Base-by-base conservation (phyloP, 169 alveolate genomes). In the Plasmodium falciparum region DNA sequence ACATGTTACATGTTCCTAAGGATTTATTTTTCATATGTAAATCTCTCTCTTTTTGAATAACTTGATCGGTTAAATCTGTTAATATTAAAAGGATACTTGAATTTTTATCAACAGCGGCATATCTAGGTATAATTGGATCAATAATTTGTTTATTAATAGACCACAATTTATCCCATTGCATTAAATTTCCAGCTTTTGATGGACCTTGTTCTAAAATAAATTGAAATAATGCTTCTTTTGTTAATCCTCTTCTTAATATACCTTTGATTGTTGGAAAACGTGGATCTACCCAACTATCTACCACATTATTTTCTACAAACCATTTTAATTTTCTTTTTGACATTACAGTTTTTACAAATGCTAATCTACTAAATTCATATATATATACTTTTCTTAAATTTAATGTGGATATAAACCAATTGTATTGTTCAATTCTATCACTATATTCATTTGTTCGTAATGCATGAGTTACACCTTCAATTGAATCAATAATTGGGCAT, bases 101-200 rank as follows among this genome's bases (percentile, higher is more conserved):
- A 17, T 74, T 62, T 61, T 80, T 88, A 33, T 94, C 97, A 54
- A 98, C 97, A 50, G 99, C 99, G 52, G 97, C 95, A 88, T 92
- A 98, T 88, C 99, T 96, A 50, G 99, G 99, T 17, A 97, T 98
- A 15, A 96, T 92, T 1, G 99, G 99, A 89, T 98, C 99, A 73
- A 98, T 97, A 39, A 95, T 88, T 85, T 97, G 97, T 91, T 98
- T 98, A 93, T 99, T 99, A 71, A 96, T 95, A 6, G 99, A 97
- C 99, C 99, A 99, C 1, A 99, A 94, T 90, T 98, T 98, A 93
- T 98, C 99, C 99, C 99, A 99, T 78, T 98, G 99, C 99, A 98
- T 98, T 88, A 98, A 93, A 73, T 97, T 97, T 29, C 98, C 98
- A 22, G 98, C 97, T 94, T 97, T 97, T 6, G 99, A 96, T 12